These are phyloP conservation scores for Fusarium goolgardi DNA, from an alignment of 2,329 filamentous ascomycete genomes.

Conservation along the genomic window DNA sequence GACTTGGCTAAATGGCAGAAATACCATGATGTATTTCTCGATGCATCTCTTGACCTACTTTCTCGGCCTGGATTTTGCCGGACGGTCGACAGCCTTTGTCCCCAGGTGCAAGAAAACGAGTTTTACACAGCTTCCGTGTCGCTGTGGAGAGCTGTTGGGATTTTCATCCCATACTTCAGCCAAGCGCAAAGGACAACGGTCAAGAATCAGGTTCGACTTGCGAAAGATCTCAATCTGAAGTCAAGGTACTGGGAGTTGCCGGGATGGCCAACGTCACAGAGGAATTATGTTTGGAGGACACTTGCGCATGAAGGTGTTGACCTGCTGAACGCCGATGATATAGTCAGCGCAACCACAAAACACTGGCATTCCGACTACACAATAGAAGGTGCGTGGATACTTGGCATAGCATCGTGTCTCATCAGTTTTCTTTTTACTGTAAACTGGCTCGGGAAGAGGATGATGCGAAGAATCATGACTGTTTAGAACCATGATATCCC, in stretches of 20 bases:
- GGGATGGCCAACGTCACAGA: slow-evolving; percentile 65
- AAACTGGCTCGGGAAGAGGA: slow-evolving; percentile 31
- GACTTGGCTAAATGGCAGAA: slow-evolving; percentile 23
- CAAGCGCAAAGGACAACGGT: slow-evolving; percentile 56
- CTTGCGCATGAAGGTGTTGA: slow-evolving; percentile 67
- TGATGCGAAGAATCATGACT: slow-evolving; percentile 8
- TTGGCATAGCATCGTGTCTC: slow-evolving; percentile 33
- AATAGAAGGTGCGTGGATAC: slow-evolving; percentile 40
- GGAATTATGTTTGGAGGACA: slow-evolving; percentile 68
- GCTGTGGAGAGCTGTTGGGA: slow-evolving; percentile 64
- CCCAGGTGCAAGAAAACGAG: slow-evolving; percentile 55
- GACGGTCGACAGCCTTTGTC: slow-evolving; percentile 18
- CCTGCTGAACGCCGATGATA: slow-evolving; percentile 71
- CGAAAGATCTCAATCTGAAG: slow-evolving; percentile 64
- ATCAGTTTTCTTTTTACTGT: slow-evolving; percentile 30
- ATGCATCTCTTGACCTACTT: slow-evolving; percentile 67
- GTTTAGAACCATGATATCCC: neutral
- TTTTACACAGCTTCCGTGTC: slow-evolving; percentile 74
- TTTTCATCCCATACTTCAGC: slow-evolving; percentile 54
- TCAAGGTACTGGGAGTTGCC: slow-evolving; percentile 71
- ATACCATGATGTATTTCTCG: slow-evolving; percentile 71
- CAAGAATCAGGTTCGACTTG: slow-evolving; percentile 58
- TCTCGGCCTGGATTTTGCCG: slow-evolving; percentile 16
- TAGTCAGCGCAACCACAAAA: slow-evolving; percentile 54
- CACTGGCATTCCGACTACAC: slow-evolving; percentile 33